Evolutionary conservation across 2,329 filamentous ascomycete genomes (phyloP), one percentile per base, ranked within the genome.

Genomic region (Penicillium sp.): DNA sequence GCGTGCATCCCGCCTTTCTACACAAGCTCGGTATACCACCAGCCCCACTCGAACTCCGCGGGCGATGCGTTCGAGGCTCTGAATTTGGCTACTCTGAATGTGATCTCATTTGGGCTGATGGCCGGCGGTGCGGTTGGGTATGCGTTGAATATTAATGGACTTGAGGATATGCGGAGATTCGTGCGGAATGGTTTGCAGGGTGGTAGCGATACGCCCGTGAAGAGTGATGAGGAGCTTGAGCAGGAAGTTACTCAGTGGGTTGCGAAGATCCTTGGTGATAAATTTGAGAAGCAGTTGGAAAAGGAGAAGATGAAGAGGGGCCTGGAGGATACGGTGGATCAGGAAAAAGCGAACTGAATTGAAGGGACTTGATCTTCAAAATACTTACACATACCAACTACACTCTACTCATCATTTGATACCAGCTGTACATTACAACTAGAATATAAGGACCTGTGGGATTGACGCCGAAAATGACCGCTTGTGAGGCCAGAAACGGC

Each of bases 21-120:
- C 80, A 78, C 61, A 41, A 73, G 75, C 80, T 73, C 73, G 72
- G 69, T 73, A 49, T 78, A 66, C 66, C 73, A 75, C 62, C 67
- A 74, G 38, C 74, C 72, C 1, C 61, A 69, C 14, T 80, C 84
- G 28, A 88, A 87, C 67, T 86, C 86, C 8, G 81, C 84, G 1
- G 71, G 88, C 37, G 87, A 97, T 60, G 93, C 93, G 0, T 75
- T 88, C 33, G 89, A 96, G 73, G 93, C 93, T 0, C 78, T 99
- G 22, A 89, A 87, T 46, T 78, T 97, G 35, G 94, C 93, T 0
- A 96, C 92, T 0, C 81, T 97, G 64, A 96, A 96, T 66, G 90
- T 94, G 12, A 68, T 86, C 31, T 89, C 87, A 64, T 83, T 94
- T 47, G 87, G 82, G 0, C 85, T 96, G 71, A 85, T 95, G 81